Evolutionary conservation across 2,329 filamentous ascomycete species (phyloP).

Genomic region (Sarocladium oryzae): DNA sequence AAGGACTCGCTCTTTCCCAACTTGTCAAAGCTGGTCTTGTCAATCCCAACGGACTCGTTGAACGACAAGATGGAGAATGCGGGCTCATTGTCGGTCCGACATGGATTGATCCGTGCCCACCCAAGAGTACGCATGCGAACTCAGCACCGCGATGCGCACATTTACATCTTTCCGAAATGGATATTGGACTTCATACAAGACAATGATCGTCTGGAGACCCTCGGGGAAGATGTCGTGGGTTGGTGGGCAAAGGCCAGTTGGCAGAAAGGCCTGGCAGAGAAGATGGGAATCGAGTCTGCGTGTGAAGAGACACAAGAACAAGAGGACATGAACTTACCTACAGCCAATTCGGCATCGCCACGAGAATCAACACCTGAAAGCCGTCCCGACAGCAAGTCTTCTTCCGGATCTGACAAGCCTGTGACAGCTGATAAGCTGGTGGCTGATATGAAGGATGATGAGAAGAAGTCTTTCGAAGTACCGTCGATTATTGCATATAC

Average conservation of each 20-base stretch:
- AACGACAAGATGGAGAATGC: slow-evolving; percentile 76
- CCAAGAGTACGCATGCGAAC: slow-evolving; percentile 74
- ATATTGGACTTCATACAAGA: slow-evolving; percentile 73
- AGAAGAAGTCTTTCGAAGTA: slow-evolving; percentile 30
- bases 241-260: slow-evolving; percentile 95
- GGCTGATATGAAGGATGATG: slow-evolving; percentile 12
- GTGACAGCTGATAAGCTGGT: not conserved
- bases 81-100: slow-evolving; percentile 60
- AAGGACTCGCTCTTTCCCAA: slow-evolving; percentile 59
- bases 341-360: not conserved
- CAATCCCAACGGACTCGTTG: slow-evolving; percentile 81
- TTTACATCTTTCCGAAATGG: slow-evolving; percentile 93
- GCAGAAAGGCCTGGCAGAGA: slow-evolving; percentile 75
- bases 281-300: slow-evolving; percentile 65
- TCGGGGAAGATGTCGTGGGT: slow-evolving; percentile 85
- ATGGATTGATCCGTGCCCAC: slow-evolving; percentile 68
- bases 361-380: not conserved
- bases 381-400: not conserved
- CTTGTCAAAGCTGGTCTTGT: slow-evolving; percentile 74
- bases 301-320: slow-evolving; percentile 27
- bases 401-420: not conserved
- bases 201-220: slow-evolving; percentile 78
- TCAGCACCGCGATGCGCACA: slow-evolving; percentile 82
- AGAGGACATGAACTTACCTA: not conserved
- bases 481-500: slow-evolving; percentile 79